A percentile compares a stretch with the other conserved stretches of the same genome.
Conservation (phyloP, 163 green algal species). For the Chlorella variabilis region DNA sequence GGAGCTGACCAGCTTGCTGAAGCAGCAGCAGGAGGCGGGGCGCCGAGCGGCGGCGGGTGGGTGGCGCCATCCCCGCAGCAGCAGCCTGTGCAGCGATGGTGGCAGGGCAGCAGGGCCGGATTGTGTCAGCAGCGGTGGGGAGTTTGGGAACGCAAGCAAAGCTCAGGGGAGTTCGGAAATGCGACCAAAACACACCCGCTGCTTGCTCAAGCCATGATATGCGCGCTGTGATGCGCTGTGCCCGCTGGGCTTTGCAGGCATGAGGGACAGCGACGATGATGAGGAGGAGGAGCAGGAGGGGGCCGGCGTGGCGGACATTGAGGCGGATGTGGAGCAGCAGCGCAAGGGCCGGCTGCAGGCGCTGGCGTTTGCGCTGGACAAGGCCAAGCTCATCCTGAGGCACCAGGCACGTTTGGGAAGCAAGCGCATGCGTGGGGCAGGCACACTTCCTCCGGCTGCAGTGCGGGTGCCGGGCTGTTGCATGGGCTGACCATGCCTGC, state of each 20-base stretch:
- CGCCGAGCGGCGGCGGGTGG: background rate
- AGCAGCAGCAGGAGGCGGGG: background rate
- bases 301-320: background rate
- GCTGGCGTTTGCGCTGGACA: conserved; percentile 38
- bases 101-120: background rate
- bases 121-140: no score
- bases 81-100: background rate
- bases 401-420: conserved; percentile 26
- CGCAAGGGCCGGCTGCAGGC: conserved; percentile 12
- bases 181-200: no score
- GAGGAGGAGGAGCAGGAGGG: background rate
- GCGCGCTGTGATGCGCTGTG: no score
- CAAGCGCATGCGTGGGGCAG: no score
- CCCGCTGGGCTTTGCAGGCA: no score
- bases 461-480: no score
- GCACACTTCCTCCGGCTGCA: no score
- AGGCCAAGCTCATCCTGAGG: conserved; percentile 43
- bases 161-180: no score
- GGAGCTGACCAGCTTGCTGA: conserved; percentile 21
- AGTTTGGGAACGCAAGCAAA: no score
- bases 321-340: conserved; percentile 29
- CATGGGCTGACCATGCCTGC: no score
- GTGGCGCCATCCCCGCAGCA: background rate
- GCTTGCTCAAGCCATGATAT: no score
- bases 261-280: background rate